Base-by-base conservation (phyloP, 768 basidiomycete genomes). In the Lanmaoa pseudosensibilis region DNA sequence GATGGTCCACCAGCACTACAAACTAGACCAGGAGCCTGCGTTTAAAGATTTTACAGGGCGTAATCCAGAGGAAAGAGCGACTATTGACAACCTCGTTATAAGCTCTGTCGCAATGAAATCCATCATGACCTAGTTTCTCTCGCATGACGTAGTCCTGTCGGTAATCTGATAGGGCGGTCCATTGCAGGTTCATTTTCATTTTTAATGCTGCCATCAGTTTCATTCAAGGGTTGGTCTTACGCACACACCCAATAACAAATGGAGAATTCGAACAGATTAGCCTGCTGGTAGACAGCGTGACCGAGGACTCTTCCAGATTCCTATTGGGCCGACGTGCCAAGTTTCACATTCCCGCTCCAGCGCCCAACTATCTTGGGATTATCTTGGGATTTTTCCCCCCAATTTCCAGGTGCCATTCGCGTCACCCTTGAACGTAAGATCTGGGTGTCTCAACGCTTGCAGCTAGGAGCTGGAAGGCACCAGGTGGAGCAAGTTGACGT, bases 71-170 rank as follows among this genome's bases (percentile, higher is more conserved):
- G 83, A 82, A 60, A 73, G 63, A 19, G 60, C 56, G 1, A 68
- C 76, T 16, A 73, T 91, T 12, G 83, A 90, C 63, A 80, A 83
- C 55, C 82, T 94, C 33, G 88, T 90, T 8, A 74, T 82, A n/a
- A 92, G 88, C 58, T 78, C 83, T 10, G 89, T 92, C 6, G 92
- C 92, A 45, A 87, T 87, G 82, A 94, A 94, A 73, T 83, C 77
- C 47, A 88, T 93, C 46, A 38, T 65, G 68, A 50, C 63, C 23
- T 70, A 57, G 54, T 38, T 46, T 13, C n/a, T 18, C 23, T 44
- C 43, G 43, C 41, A 23, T 3, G 43, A 18, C 23, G 23, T 15
- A 23, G 41, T 16, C 21, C 16, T 44, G 43, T 44, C 43, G 25
- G 11, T 45, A 27, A 27, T 12, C 25, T 7, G 44, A 45, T 45